These are phyloP conservation scores for Picea sitchensis DNA, from an alignment of 75 land plant genomes.

Conservation along the genomic window DNA sequence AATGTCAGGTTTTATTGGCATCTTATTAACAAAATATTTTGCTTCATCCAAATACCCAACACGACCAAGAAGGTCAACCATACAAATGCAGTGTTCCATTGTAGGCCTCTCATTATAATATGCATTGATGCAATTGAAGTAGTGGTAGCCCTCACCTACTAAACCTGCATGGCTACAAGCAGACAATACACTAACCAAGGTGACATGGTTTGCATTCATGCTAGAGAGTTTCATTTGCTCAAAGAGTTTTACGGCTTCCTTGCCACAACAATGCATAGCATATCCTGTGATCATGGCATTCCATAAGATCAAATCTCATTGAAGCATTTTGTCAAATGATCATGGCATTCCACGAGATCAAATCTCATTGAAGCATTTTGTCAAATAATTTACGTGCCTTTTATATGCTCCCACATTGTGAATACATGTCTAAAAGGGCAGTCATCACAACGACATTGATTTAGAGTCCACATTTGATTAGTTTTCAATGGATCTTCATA, in stretches of 20 bases:
- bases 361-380: too few relatives aligned
- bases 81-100: slow-evolving; percentile 9
- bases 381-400: too few relatives aligned
- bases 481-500: background rate
- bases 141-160: slow-evolving; percentile 10
- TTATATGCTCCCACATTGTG: background rate
- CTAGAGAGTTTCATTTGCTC: slow-evolving; percentile 8
- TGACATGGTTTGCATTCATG: slow-evolving; percentile 1
- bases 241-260: slow-evolving; percentile 18
- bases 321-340: too few relatives aligned
- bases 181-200: slow-evolving; percentile 20
- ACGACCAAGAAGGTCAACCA: slow-evolving; percentile 16
- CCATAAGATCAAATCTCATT: background rate
- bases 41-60: slow-evolving; percentile 11
- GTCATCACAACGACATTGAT: background rate
- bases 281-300: background rate
- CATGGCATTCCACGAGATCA: too few relatives aligned
- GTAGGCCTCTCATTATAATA: slow-evolving; percentile 1
- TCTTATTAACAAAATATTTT: background rate
- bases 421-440: slow-evolving; percentile 14
- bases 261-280: background rate
- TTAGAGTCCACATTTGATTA: background rate
- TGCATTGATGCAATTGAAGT: slow-evolving; percentile 4
- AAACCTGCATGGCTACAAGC: slow-evolving; percentile 27
- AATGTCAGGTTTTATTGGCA: slow-evolving; percentile 6